phyloP scores from a whole-genome alignment of 208 protist species.

The Leishmania lainsoni region DNA sequence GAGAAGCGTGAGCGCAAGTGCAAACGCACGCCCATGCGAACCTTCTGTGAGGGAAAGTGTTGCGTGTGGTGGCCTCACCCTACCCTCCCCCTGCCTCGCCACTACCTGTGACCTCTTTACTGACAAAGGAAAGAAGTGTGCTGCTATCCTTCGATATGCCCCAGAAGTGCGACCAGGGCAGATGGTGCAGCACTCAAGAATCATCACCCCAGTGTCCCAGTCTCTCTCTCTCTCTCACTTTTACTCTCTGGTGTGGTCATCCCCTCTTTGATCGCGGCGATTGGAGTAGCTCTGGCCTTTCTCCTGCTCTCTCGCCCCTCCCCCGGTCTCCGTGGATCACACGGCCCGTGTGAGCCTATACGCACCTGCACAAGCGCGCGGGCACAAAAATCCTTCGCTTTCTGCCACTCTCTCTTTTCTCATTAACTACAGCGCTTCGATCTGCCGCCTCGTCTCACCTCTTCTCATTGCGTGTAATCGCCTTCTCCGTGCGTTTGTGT shows the following conservation, averaged over 20 bases:
- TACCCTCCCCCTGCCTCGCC: not conserved
- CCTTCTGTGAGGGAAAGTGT: not conserved
- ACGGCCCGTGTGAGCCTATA: not conserved
- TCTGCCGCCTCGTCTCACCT: not conserved
- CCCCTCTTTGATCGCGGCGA: not conserved
- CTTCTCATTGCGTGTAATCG: not conserved
- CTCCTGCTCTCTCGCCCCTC: not conserved
- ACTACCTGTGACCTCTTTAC: not conserved
- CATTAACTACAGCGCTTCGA: not conserved
- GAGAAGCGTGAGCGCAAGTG: not conserved
- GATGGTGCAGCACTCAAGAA: not conserved
- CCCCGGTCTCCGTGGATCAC: not conserved
- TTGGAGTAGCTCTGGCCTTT: not conserved
- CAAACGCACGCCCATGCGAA: not conserved
- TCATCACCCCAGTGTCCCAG: not conserved
- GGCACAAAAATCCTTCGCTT: not conserved
- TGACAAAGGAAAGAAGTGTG: not conserved
- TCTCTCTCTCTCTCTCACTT: not conserved
- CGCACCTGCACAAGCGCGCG: not conserved
- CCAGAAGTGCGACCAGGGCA: not conserved
- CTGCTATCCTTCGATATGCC: not conserved
- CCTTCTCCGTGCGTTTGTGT: not conserved
- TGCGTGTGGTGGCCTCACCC: not conserved
- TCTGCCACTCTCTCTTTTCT: not conserved
- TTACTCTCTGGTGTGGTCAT: not conserved